Base-by-base conservation (phyloP, 2,329 filamentous ascomycete species). In the Hawksworthiomyces lignivorus region DNA sequence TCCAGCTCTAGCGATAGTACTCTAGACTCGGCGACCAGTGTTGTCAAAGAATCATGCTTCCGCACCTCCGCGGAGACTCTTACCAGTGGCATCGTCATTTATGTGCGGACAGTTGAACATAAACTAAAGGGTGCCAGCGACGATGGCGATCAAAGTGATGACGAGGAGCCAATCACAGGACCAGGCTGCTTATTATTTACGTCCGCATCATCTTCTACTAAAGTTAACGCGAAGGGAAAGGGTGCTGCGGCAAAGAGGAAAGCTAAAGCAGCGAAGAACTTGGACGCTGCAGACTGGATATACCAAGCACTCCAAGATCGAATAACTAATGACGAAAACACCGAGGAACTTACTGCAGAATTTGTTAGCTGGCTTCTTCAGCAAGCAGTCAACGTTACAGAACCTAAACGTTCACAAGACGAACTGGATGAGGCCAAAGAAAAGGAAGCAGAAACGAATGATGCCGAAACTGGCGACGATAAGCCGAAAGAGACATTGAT, bases 321-420 rank as follows among this genome's bases (percentile, higher is more conserved):
- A 11, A 40, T 40, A 21, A 30, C 29, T 9, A 31, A 40, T 8
- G 9, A 15, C 19, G 32, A n/a, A 5, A 36, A 20, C 7, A 12
- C 29, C 3, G 28, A 29, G 17, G 9, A 28, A 2, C 36, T 46
- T 6, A 18, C 36, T 12, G 21, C 32, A 7, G 26, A 20, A 2
- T 46, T 46, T 34, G 39, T 46, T 12, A 40, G 43, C 5, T 46
- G 39, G 39, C 44, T 46, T 10, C 36, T 46, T 5, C 15, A 42
- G 27, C 26, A 45, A 17, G 19, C 20, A 4, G 38, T 43, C 5
- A 22, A 18, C 32, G 11, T 10, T 11, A n/a, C n/a, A n/a, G n/a
- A n/a, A n/a, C n/a, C n/a, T n/a, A n/a, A n/a, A n/a, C n/a, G n/a
- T n/a, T n/a, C n/a, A n/a, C n/a, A n/a, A n/a, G n/a, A n/a, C n/a